phyloP scores from a whole-genome alignment of 768 basidiomycete species.

The Cystoderma amianthinum region DNA sequence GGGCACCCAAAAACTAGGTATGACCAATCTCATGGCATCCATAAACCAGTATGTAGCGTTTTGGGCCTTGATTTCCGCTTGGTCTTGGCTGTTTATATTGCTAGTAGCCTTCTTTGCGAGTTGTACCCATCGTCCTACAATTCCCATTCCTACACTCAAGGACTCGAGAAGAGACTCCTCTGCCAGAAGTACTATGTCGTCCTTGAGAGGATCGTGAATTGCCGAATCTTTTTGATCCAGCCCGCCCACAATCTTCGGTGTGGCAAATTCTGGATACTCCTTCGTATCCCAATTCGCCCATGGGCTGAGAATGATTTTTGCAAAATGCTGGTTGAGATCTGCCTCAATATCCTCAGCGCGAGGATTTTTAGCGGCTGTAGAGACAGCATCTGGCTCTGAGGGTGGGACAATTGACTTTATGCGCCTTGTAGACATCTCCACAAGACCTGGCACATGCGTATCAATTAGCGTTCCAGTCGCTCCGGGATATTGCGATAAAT shows the following conservation, averaged over 20 bases:
- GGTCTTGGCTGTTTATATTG: too few relatives aligned
- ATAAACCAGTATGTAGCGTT: too few relatives aligned
- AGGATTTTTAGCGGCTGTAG: constrained; percentile 13
- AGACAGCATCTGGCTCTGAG: constrained; percentile 15
- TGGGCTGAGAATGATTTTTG: constrained; percentile 29
- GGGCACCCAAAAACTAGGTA: too few relatives aligned
- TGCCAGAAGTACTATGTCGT: constrained; percentile 55
- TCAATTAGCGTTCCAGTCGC: neutral
- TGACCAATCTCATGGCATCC: too few relatives aligned
- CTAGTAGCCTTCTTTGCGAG: constrained; percentile 44
- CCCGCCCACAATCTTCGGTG: constrained; percentile 25
- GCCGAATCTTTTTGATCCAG: constrained; percentile 15
- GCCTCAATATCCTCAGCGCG: constrained; percentile 26
- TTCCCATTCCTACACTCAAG: constrained; percentile 47
- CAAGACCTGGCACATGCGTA: constrained; percentile 61
- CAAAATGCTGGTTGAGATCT: constrained; percentile 24
- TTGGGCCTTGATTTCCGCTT: too few relatives aligned
- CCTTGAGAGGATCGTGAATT: constrained; percentile 44
- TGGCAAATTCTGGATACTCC: constrained; percentile 23
- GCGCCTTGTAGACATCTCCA: constrained; percentile 58
- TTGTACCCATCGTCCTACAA: constrained; percentile 69
- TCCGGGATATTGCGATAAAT: neutral
- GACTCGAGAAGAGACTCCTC: constrained; percentile 33
- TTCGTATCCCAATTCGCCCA: constrained; percentile 35
- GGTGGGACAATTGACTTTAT: constrained; percentile 35